Conservation (phyloP, 2,329 filamentous ascomycete genomes). For the Phialocephala sp. region DNA sequence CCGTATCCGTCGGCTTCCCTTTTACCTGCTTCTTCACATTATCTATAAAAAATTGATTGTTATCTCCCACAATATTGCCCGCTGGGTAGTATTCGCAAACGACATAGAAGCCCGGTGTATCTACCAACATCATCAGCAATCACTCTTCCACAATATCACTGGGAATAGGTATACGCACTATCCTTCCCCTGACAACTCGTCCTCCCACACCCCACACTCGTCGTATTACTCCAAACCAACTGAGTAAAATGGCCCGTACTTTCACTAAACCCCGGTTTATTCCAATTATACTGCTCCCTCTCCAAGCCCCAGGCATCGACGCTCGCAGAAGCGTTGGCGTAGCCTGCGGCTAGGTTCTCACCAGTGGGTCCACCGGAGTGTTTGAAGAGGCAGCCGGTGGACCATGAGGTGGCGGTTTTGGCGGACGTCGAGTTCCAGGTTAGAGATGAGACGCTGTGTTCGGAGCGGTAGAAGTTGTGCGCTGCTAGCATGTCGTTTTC, state of each 20-base stretch:
- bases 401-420: constrained; percentile 58
- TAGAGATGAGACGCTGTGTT: constrained; percentile 65
- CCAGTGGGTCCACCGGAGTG: constrained; percentile 70
- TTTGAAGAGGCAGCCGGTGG: constrained; percentile 52
- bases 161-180: too few relatives aligned
- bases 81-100: constrained; percentile 74
- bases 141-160: too few relatives aligned
- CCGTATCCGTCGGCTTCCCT: constrained; percentile 36
- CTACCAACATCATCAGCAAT: too few relatives aligned
- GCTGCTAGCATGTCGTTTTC: constrained; percentile 62
- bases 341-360: constrained; percentile 77
- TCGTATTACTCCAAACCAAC: constrained; percentile 71
- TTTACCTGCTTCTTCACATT: constrained; percentile 35
- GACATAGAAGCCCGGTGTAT: constrained; percentile 63
- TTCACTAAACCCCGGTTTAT: constrained; percentile 59
- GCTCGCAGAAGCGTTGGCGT: constrained; percentile 60
- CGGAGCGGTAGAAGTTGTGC: constrained; percentile 68
- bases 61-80: constrained; percentile 65
- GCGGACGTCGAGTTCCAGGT: constrained; percentile 70
- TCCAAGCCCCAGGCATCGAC: constrained; percentile 73
- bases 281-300: constrained; percentile 62
- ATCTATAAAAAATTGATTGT: constrained; percentile 52
- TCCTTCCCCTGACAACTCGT: constrained; percentile 49
- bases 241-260: constrained; percentile 75
- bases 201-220: constrained; percentile 59